Evolutionary conservation across 176 grass and related monocot genomes (phyloP), one percentile per base, ranked within the genome.

Genomic region (Saccharum spontaneum): DNA sequence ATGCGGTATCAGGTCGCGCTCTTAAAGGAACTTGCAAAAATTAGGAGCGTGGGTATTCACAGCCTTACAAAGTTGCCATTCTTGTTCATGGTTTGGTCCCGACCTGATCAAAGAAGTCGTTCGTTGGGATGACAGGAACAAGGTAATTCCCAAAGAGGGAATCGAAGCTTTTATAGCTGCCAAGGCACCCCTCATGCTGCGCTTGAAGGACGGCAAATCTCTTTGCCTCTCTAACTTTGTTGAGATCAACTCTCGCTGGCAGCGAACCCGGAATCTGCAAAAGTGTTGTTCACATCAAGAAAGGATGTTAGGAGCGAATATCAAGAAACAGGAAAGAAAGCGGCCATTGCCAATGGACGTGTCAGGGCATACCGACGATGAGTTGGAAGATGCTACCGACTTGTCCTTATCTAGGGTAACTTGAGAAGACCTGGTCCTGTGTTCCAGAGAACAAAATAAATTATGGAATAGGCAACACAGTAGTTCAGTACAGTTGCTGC

Each of bases 61-160:
- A 39, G 24, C 17, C 2, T 38, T 59, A n/a, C 12, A 52, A 75
- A 24, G 39, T 15, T 77, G 37, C 61, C 10, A 22, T 20, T 17
- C 15, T 36, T 79, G 49, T 15, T 48, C 23, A 16, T 84, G 26
- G 83, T 59, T 84, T 55, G 11, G 41, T 84, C 28, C 17, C 16
- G 22, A 45, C 69, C 26, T 84, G 81, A 36, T 84, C 62, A 31
- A 91, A 91, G 64, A 91, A 75, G 7, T 89, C 79, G 26, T 52
- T 59, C 14, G 75, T 83, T 73, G 95, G 95, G 70, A 94, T 90
- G 22, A 93, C 87, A 83, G 95, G 95, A 82, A 98, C 83, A 70
- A 98, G 89, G 84, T 88, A 93, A 80, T 93, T 98, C 84, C 92
- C 92, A 78, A 87, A 98, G 30, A 86, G 77, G 75, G 92, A 98